Base-by-base conservation (phyloP, 1,284 basidiomycete genomes). In the Prillingera fragicola region DNA sequence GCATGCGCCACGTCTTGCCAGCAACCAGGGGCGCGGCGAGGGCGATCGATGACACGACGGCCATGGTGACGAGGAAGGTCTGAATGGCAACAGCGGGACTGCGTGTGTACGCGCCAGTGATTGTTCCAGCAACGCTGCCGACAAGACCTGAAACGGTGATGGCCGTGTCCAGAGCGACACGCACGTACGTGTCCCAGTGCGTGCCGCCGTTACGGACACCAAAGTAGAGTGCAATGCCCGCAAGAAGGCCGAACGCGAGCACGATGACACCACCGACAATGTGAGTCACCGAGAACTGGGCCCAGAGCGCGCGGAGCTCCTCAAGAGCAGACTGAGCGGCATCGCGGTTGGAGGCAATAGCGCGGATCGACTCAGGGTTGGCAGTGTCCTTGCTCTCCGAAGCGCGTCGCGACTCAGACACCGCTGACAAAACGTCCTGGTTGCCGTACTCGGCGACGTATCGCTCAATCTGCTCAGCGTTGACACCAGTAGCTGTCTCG, bases 231-330 rank as follows among this genome's bases (percentile, higher is more conserved):
- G 62, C 56, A 42, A 66, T 52, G 13, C 68, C 48, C 0, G 67
- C 63, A 2, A 65, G 56, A 0, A 73, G 37, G 36, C 67, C 67
- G 13, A 73, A 48, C 3, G 54, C 59, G 18, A 79, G 68, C 24
- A 77, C 60, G 13, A 55, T 37, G 4, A 77, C 44, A 6, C 79
- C 94, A 17, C 84, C 71, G 3, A 69, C 67, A 75, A 98, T 97
- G 10, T 87, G 74, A 0, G 77, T 61, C 4, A 84, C 73, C 52
- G 91, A 87, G 73, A 98, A 98, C 60, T 87, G 87, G 0, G 95
- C 94, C 95, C 95, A 99, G 40, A 96, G 81, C 18, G 78, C 72
- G 7, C 90, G 82, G 56, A 92, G 91, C 3, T 78, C 77, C 1
- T 74, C 72, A 26, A 95, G 75, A 3, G 85, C 81, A 10, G 77